phyloP scores from a whole-genome alignment of 495 filamentous ascomycete genomes.

The Thermothielavioides terrestris region DNA sequence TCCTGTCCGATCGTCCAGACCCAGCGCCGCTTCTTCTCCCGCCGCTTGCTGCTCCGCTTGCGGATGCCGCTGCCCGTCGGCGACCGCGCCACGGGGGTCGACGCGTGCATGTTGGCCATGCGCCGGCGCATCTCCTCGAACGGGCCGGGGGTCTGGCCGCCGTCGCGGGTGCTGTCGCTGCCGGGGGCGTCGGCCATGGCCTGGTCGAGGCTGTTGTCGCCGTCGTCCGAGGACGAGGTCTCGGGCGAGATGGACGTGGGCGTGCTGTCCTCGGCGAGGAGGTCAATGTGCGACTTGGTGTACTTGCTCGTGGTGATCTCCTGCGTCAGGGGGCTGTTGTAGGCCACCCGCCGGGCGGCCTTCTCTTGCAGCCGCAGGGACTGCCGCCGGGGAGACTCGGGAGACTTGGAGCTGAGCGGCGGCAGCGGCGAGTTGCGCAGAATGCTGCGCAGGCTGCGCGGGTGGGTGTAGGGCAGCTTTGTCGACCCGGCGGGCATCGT shows the following conservation, averaged over 20 bases:
- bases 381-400: conserved; percentile 38
- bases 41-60: conserved; percentile 31
- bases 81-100: conserved; percentile 23
- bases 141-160: conserved; percentile 47
- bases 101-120: conserved; percentile 37
- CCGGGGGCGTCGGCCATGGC: conserved; percentile 37
- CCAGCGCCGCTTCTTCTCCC: conserved; percentile 45
- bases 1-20: conserved; percentile 45
- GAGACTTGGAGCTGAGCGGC: conserved; percentile 36
- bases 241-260: conserved; percentile 40
- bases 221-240: conserved; percentile 11
- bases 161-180: conserved; percentile 39
- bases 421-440: conserved; percentile 66
- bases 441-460: conserved; percentile 60
- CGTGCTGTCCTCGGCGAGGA: conserved; percentile 42
- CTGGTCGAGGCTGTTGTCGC: conserved; percentile 34
- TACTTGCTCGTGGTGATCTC: conserved; percentile 49
- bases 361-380: conserved; percentile 43
- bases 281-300: conserved; percentile 47
- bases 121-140: conserved; percentile 50
- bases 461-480: conserved; percentile 53
- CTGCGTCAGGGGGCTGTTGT: conserved; percentile 45
- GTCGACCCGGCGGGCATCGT: conserved; percentile 21
- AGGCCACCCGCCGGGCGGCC: conserved; percentile 41
- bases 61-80: conserved; percentile 32